phyloP scores from a whole-genome alignment of 1,139 yeast genomes.

The Hanseniaspora uvarum region DNA sequence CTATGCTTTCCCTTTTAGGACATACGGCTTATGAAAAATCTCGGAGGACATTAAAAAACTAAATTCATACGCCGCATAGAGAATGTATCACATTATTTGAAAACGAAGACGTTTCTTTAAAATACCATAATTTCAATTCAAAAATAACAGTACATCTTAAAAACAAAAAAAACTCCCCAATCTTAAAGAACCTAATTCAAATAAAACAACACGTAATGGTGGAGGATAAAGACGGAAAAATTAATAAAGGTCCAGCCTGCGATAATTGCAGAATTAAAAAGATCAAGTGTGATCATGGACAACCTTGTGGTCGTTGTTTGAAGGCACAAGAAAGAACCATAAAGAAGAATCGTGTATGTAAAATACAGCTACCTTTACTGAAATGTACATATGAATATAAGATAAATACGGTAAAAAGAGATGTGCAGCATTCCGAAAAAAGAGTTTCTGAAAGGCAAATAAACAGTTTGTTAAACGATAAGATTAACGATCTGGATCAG shows the following conservation, averaged over 20 bases:
- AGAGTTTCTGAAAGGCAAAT: conserved; percentile 12
- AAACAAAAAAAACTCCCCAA: too few relatives aligned
- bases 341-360: neutral
- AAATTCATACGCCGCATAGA: too few relatives aligned
- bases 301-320: conserved; percentile 29
- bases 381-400: conserved; percentile 15
- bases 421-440: neutral
- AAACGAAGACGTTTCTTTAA: too few relatives aligned
- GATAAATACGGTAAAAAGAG: neutral
- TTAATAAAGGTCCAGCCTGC: conserved; percentile 37
- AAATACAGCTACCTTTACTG: neutral
- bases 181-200: too few relatives aligned
- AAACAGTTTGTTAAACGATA: neutral
- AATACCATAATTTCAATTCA: too few relatives aligned
- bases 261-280: conserved; percentile 53
- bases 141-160: too few relatives aligned
- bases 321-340: neutral
- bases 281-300: conserved; percentile 51
- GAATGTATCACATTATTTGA: too few relatives aligned
- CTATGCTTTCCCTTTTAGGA: too few relatives aligned
- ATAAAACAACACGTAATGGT: too few relatives aligned
- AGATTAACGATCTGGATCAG: neutral
- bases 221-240: neutral
- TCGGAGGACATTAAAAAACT: too few relatives aligned
- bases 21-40: too few relatives aligned